Percentiles rank a stretch among this genome's conserved stretches.
These are phyloP conservation scores for Solanum microdontum DNA, from an alignment of 257 asterid species.

Conservation along the genomic window DNA sequence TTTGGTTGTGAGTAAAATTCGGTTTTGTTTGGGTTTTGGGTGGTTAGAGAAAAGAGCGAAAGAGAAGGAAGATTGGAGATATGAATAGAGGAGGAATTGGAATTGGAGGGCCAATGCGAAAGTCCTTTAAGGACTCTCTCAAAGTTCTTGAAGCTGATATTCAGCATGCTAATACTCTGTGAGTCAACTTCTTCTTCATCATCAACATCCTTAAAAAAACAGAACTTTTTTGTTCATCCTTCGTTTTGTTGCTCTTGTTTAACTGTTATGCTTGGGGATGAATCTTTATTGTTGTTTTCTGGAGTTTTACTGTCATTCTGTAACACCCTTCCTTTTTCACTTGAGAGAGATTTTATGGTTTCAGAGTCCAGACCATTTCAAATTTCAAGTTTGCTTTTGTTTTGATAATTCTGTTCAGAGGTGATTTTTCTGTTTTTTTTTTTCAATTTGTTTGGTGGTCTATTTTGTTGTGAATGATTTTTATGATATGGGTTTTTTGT, in stretches of 20 bases:
- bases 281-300: not conserved
- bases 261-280: not conserved
- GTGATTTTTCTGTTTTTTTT: too few relatives aligned
- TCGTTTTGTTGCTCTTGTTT: not conserved
- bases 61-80: not conserved
- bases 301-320: not conserved
- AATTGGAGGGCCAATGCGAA: slow-evolving; percentile 39
- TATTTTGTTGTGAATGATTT: not conserved
- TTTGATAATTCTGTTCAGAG: not conserved
- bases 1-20: not conserved
- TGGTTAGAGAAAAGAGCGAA: not conserved
- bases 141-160: slow-evolving; percentile 81
- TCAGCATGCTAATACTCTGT: slow-evolving; percentile 87
- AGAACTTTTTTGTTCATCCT: not conserved
- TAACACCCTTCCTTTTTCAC: not conserved
- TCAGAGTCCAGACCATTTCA: not conserved
- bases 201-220: not conserved
- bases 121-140: slow-evolving; percentile 72
- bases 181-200: not conserved
- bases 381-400: not conserved
- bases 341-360: not conserved
- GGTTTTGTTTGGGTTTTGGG: not conserved
- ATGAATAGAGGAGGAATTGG: slow-evolving; percentile 15
- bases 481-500: not conserved
- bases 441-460: not conserved